These are phyloP conservation scores for Cupressus sempervirens DNA, from an alignment of 75 land plant genomes.

Conservation along the genomic window DNA sequence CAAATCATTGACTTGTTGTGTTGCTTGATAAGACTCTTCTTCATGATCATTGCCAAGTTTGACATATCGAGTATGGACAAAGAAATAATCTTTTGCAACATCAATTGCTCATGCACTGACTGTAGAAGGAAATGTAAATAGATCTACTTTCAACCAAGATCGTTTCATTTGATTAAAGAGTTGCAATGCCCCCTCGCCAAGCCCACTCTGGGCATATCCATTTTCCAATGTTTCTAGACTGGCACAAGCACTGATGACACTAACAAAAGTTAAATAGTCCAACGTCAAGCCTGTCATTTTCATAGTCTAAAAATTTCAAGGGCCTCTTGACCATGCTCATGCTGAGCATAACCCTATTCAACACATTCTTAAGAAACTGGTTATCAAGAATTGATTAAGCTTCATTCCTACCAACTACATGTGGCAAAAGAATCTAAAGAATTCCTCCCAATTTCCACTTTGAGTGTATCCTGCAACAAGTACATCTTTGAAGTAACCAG, in stretches of 20 bases:
- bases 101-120: constrained; percentile 60
- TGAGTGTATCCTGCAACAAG: constrained; percentile 54
- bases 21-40: too few species aligned
- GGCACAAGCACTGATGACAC: constrained; percentile 79
- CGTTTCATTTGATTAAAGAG: constrained; percentile 51
- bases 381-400: constrained; percentile 65
- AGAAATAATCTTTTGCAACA: too few species aligned
- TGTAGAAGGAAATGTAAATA: constrained; percentile 47
- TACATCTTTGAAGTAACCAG: constrained; percentile 13
- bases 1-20: too few species aligned
- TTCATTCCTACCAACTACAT: constrained; percentile 57
- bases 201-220: constrained; percentile 51
- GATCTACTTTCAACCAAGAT: constrained; percentile 33
- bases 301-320: constrained; percentile 65
- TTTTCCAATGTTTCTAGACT: constrained; percentile 43
- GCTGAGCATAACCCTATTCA: constrained; percentile 59
- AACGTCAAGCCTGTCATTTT: constrained; percentile 34
- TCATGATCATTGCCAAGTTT: too few species aligned
- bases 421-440: constrained; percentile 33
- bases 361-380: constrained; percentile 65
- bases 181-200: constrained; percentile 53
- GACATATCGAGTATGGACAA: too few species aligned
- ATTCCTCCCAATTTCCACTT: constrained; percentile 39
- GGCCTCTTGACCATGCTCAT: constrained; percentile 49
- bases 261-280: constrained; percentile 61